Percentiles rank a stretch among this genome's conserved stretches.
Evolutionary conservation across 805 yeast species (phyloP).

Genomic region (Yamadazyma tumulicola): DNA sequence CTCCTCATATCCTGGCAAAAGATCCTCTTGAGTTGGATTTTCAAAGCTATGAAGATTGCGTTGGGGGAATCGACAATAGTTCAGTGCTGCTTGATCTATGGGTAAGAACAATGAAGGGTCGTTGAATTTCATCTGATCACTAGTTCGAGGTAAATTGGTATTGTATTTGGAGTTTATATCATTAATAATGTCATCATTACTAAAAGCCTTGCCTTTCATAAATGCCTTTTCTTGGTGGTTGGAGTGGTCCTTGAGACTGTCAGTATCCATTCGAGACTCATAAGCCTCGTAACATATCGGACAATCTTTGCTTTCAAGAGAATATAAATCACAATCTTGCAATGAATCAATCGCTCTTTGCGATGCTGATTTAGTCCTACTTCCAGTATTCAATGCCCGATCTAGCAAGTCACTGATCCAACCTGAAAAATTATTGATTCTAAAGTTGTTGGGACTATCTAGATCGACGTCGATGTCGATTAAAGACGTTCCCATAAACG

Average conservation of each 20-base stretch:
- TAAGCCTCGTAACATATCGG: constrained; percentile 41
- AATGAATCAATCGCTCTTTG: constrained; percentile 37
- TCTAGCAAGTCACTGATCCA: constrained; percentile 35
- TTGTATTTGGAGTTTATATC: not conserved
- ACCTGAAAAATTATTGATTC: constrained; percentile 22
- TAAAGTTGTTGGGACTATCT: constrained; percentile 14
- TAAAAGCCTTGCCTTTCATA: not conserved
- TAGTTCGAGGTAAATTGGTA: not conserved
- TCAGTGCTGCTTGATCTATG: constrained; percentile 21
- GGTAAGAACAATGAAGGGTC: constrained; percentile 35
- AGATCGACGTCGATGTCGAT: constrained; percentile 15
- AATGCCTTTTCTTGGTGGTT: not conserved
- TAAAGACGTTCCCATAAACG: constrained; percentile 10
- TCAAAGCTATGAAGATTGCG: constrained; percentile 19
- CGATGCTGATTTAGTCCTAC: constrained; percentile 28
- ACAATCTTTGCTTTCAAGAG: constrained; percentile 23
- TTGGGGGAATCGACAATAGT: constrained; percentile 26
- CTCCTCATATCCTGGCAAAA: constrained; percentile 26
- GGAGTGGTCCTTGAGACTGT: not conserved
- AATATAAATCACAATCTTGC: constrained; percentile 17
- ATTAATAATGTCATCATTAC: not conserved
- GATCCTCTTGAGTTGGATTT: constrained; percentile 18
- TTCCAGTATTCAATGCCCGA: constrained; percentile 27
- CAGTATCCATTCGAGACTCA: constrained; percentile 10
- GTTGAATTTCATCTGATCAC: constrained; percentile 13